These are phyloP conservation scores for Graphiopsis chlorocephala DNA, from an alignment of 2,329 filamentous ascomycete genomes.

Conservation along the genomic window DNA sequence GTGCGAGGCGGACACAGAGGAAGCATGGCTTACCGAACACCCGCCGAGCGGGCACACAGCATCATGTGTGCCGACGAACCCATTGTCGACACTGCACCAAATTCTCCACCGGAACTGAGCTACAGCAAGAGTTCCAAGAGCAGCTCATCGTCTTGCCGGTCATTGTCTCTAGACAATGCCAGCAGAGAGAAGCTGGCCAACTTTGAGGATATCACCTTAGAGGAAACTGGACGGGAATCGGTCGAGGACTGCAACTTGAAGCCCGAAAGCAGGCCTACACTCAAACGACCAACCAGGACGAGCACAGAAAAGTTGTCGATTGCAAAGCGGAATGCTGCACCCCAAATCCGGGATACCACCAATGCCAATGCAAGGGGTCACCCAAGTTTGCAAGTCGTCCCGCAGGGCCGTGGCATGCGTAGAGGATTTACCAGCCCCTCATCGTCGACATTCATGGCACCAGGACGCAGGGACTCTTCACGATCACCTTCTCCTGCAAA, in stretches of 20 bases:
- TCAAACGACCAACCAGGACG: slow-evolving; percentile 24
- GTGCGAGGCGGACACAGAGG: slow-evolving; percentile 16
- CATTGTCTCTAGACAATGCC: slow-evolving; percentile 59
- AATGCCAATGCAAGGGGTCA: slow-evolving; percentile 17
- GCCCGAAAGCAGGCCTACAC: slow-evolving; percentile 31
- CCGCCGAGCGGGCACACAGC: slow-evolving; percentile 16
- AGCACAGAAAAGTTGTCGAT: slow-evolving; percentile 9
- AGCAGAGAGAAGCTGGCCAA: slow-evolving; percentile 67
- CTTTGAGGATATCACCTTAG: slow-evolving; percentile 91
- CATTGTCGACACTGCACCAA: slow-evolving; percentile 22
- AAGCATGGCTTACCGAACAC: slow-evolving; percentile 15
- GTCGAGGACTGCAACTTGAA: slow-evolving; percentile 50
- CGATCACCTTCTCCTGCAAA: slow-evolving; percentile 35
- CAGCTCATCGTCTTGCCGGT: slow-evolving; percentile 71
- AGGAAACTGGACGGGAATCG: slow-evolving; percentile 47
- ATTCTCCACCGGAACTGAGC: slow-evolving; percentile 44
- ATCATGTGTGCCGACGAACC: slow-evolving; percentile 22
- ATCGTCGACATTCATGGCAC: slow-evolving; percentile 26
- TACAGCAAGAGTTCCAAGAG: slow-evolving; percentile 87
- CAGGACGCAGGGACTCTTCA: slow-evolving; percentile 23
- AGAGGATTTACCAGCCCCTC: slow-evolving; percentile 41
- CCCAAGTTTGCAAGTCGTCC: slow-evolving; percentile 36
- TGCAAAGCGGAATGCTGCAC: slow-evolving; percentile 4
- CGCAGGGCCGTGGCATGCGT: slow-evolving; percentile 37
- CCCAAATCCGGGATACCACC: background rate